Evolutionary conservation across 345 rosid species (phyloP).

Genomic region (Hirschfeldia incana): DNA sequence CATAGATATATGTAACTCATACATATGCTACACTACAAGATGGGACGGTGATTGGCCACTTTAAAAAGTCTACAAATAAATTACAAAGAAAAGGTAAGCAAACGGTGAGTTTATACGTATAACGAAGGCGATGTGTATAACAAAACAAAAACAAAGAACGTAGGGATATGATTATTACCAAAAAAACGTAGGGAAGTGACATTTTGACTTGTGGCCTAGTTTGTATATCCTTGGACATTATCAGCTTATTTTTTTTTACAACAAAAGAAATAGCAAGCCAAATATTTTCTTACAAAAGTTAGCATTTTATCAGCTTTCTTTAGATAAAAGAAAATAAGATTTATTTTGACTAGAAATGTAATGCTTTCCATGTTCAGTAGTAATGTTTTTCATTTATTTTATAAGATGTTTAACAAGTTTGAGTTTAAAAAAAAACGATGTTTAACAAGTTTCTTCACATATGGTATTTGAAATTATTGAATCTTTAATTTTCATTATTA

Average conservation of each 20-base stretch:
- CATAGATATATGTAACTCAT: slow-evolving; percentile 22
- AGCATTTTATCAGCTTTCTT: background rate
- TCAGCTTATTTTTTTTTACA: background rate
- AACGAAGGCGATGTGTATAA: background rate
- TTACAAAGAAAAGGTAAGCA: background rate
- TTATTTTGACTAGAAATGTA: background rate
- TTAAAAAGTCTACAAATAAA: background rate
- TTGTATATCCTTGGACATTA: background rate
- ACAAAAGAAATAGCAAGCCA: background rate
- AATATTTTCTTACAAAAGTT: background rate
- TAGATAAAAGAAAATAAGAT: background rate
- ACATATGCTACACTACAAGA: slow-evolving; percentile 25
- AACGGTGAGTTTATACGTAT: background rate
- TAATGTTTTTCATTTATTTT: background rate
- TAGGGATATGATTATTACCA: slow-evolving; percentile 4
- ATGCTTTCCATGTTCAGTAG: background rate
- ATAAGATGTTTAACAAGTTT: background rate
- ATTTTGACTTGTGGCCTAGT: slow-evolving; percentile 7
- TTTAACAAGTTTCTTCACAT: background rate
- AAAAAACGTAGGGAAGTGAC: slow-evolving; percentile 1
- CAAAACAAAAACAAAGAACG: background rate
- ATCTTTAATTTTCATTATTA: background rate
- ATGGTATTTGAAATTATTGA: background rate
- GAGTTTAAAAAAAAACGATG: too few species aligned
- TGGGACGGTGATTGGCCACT: slow-evolving; percentile 31